Conservation (phyloP, 139 green algal genomes). For the Coelastrella sp. region DNA sequence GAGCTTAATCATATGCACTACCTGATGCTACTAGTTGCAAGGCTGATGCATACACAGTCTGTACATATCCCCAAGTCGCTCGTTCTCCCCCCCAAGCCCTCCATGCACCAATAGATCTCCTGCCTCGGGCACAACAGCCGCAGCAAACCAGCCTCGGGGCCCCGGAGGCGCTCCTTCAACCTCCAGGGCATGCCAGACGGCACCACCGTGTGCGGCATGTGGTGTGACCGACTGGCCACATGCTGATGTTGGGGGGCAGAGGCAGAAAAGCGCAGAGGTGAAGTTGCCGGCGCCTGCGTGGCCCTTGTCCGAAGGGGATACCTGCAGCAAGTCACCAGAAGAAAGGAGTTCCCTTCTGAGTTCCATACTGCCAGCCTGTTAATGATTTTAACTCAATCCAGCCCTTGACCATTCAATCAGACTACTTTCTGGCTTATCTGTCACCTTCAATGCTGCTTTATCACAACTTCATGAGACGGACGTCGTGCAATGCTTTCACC, state of each 20-base stretch:
- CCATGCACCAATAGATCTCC: conserved; percentile 60
- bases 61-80: conserved; percentile 63
- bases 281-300: conserved; percentile 67
- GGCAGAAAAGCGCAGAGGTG: conserved; percentile 40
- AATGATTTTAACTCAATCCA: too few species aligned
- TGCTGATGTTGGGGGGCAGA: neutral
- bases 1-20: too few species aligned
- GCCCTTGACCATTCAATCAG: too few species aligned
- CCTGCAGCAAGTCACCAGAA: neutral
- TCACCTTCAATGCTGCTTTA: too few species aligned
- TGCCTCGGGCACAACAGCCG: neutral
- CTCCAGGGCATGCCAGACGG: conserved; percentile 43
- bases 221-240: neutral
- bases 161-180: conserved; percentile 36
- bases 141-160: conserved; percentile 63
- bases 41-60: conserved; percentile 48
- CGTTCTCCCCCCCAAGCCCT: conserved; percentile 57
- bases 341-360: too few species aligned
- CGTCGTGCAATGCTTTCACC: too few species aligned
- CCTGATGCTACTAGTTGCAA: too few species aligned
- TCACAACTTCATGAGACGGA: too few species aligned
- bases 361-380: too few species aligned
- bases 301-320: conserved; percentile 60
- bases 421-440: too few species aligned
- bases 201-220: neutral